Evolutionary conservation across 1,284 basidiomycete species (phyloP).

Genomic region (Pseudozyma hubeiensis): DNA sequence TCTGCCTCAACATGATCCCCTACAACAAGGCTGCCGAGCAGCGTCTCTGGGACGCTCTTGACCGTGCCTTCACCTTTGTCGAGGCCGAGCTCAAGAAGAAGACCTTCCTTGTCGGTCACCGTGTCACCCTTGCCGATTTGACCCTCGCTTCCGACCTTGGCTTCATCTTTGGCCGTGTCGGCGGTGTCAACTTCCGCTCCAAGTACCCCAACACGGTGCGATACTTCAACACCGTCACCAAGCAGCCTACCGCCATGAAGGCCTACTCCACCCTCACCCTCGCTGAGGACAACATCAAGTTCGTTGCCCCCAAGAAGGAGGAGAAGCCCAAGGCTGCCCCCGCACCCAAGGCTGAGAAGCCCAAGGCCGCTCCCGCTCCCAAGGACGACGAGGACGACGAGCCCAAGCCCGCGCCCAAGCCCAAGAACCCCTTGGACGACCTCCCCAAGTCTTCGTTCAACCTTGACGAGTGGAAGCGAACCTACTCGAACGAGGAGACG

Average conservation of each 20-base stretch:
- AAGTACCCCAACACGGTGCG: conserved; percentile 80
- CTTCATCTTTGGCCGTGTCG: conserved; percentile 35
- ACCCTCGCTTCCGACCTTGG: conserved; percentile 73
- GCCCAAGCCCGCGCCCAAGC: conserved; percentile 75
- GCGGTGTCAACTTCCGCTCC: conserved; percentile 60
- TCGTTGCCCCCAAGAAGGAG: conserved; percentile 77
- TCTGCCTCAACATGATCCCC: conserved; percentile 48
- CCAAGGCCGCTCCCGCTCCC: conserved; percentile 72
- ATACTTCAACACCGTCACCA: conserved; percentile 77
- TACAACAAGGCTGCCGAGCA: conserved; percentile 73
- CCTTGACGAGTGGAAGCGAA: conserved; percentile 97
- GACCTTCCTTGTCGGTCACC: conserved; percentile 93
- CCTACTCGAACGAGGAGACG: conserved; percentile 97
- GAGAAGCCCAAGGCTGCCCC: conserved; percentile 67
- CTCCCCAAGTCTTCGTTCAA: conserved; percentile 92
- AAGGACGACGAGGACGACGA: conserved; percentile 75
- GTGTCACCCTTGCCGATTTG: conserved; percentile 92
- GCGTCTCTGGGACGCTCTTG: conserved; percentile 71
- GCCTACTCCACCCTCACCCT: conserved; percentile 72
- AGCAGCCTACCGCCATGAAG: conserved; percentile 73
- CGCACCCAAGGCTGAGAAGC: conserved; percentile 72
- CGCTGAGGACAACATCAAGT: conserved; percentile 79
- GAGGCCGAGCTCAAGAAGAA: conserved; percentile 80
- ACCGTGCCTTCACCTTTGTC: conserved; percentile 76
- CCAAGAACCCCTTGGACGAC: conserved; percentile 91